phyloP scores from a whole-genome alignment of 768 basidiomycete genomes.

The Boletus rubroflammeus region DNA sequence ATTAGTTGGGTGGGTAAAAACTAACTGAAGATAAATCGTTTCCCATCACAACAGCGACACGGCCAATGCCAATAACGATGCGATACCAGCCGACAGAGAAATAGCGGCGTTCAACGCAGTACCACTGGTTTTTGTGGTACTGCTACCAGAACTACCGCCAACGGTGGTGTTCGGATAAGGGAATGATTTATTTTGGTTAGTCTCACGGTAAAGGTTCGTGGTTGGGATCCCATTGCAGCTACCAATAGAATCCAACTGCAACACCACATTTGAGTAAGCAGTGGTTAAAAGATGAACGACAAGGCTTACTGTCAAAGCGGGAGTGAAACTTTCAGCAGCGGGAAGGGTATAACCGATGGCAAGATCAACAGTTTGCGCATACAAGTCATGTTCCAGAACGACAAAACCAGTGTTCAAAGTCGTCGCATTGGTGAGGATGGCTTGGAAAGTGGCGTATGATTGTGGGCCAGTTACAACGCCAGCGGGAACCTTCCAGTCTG shows the following conservation, averaged over 20 bases:
- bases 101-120: slow-evolving; percentile 12
- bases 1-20: slow-evolving; percentile 21
- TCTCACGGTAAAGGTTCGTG: slow-evolving; percentile 79
- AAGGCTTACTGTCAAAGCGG: slow-evolving; percentile 55
- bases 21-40: slow-evolving; percentile 4
- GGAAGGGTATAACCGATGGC: slow-evolving; percentile 85
- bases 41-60: slow-evolving; percentile 16
- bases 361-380: slow-evolving; percentile 80
- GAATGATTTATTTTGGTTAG: slow-evolving; percentile 67
- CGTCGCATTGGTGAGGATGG: slow-evolving; percentile 68
- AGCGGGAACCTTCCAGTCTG: slow-evolving; percentile 86
- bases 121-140: slow-evolving; percentile 3
- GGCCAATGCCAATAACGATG: slow-evolving; percentile 13
- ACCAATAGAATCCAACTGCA: slow-evolving; percentile 70
- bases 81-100: slow-evolving; percentile 9
- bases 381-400: slow-evolving; percentile 87
- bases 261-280: neutral
- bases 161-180: slow-evolving; percentile 43
- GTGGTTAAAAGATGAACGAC: neutral
- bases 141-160: slow-evolving; percentile 1
- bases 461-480: slow-evolving; percentile 65
- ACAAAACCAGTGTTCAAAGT: slow-evolving; percentile 70
- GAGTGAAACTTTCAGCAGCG: slow-evolving; percentile 63
- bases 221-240: slow-evolving; percentile 64
- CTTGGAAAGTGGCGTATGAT: slow-evolving; percentile 65